Percentiles rank a stretch among this genome's conserved stretches.
Evolutionary conservation across 257 asterid species (phyloP).

Genomic region (Coffea canephora): DNA sequence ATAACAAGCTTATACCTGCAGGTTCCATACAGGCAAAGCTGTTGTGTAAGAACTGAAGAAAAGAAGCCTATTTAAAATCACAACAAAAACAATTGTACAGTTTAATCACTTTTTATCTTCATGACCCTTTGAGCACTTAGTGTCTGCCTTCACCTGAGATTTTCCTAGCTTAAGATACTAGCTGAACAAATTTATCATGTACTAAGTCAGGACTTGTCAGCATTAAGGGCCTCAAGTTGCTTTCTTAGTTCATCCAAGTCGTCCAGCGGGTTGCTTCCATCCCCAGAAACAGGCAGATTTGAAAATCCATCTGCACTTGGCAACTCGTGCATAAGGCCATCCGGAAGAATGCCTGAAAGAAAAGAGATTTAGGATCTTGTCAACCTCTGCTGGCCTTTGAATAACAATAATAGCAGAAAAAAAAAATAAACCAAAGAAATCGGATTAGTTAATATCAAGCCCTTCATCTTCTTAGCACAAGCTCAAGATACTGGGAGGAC

Average conservation of each 20-base stretch:
- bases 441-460: background rate
- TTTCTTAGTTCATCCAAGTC: constrained; percentile 84
- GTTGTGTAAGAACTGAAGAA: background rate
- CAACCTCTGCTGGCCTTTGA: background rate
- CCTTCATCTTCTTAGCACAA: background rate
- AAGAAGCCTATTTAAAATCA: background rate
- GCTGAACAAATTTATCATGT: background rate
- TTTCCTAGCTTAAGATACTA: background rate
- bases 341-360: constrained; percentile 64
- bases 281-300: constrained; percentile 38
- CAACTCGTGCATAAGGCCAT: constrained; percentile 81
- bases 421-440: too few relatives aligned
- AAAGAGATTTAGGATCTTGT: constrained; percentile 1
- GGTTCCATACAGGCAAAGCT: background rate
- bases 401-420: background rate
- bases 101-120: background rate
- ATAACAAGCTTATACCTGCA: background rate
- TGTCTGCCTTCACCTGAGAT: background rate
- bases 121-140: background rate
- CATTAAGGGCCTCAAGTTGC: constrained; percentile 85
- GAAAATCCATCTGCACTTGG: constrained; percentile 78
- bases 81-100: background rate
- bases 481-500: background rate
- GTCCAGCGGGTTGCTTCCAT: constrained; percentile 29
- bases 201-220: constrained; percentile 20